Conservation (phyloP, 148 eudicot genomes). For the Persicaria maculosa region DNA sequence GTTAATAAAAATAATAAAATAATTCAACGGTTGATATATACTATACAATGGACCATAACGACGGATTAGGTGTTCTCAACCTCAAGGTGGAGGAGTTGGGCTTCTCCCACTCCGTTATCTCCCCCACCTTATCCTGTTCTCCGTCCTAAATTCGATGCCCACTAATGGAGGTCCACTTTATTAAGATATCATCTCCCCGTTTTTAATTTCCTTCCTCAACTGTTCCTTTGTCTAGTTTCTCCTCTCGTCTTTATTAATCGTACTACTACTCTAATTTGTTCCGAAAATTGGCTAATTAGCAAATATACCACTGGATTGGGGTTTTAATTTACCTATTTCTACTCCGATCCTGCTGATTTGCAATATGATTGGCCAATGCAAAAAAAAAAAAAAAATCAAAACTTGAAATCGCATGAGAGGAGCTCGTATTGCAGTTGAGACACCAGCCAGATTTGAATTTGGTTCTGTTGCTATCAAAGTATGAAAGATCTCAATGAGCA, state of each 20-base stretch:
- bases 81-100: too few relatives aligned
- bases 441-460: not conserved
- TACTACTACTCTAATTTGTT: not conserved
- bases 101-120: too few relatives aligned
- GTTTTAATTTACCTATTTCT: not conserved
- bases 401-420: not conserved
- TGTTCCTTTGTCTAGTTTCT: not conserved
- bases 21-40: too few relatives aligned
- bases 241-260: not conserved
- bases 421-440: not conserved
- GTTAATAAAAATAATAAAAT: too few relatives aligned
- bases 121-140: too few relatives aligned
- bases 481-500: constrained; percentile 32
- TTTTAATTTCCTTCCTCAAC: not conserved
- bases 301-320: not conserved
- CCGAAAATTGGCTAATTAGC: not conserved
- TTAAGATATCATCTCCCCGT: not conserved
- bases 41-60: too few relatives aligned
- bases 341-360: not conserved
- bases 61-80: too few relatives aligned
- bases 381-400: not conserved
- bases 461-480: not conserved
- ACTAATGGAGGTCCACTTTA: not conserved
- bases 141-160: not conserved
- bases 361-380: not conserved